Evolutionary conservation across 768 basidiomycete genomes (phyloP).

Genomic region (Auricularia sp.): DNA sequence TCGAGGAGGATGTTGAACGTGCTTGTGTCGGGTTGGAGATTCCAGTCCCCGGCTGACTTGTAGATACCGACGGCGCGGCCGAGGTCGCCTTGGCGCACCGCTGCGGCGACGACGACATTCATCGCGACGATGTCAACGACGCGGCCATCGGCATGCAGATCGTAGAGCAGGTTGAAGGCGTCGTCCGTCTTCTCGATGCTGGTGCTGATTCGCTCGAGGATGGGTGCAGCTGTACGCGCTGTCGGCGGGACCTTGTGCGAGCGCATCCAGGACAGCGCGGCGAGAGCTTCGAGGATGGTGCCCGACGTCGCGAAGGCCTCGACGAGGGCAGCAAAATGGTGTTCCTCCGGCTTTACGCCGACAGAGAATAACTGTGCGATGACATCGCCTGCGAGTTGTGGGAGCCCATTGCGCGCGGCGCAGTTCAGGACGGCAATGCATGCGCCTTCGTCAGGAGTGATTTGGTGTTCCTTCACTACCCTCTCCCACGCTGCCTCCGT

Average conservation of each 20-base stretch:
- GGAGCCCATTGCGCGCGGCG: conserved; percentile 62
- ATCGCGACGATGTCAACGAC: conserved; percentile 48
- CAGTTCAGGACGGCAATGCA: conserved; percentile 61
- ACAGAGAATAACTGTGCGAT: conserved; percentile 44
- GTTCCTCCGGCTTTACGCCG: conserved; percentile 45
- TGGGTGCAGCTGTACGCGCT: conserved; percentile 41
- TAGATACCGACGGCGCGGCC: conserved; percentile 74
- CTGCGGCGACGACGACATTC: conserved; percentile 58
- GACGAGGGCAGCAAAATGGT: conserved; percentile 70
- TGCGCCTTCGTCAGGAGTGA: conserved; percentile 66
- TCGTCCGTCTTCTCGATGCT: conserved; percentile 43
- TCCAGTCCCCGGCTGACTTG: conserved; percentile 48
- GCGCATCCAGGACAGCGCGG: conserved; percentile 51
- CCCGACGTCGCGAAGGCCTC: conserved; percentile 57
- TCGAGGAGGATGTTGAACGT: conserved; percentile 63
- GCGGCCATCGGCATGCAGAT: conserved; percentile 43
- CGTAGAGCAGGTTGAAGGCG: conserved; percentile 54
- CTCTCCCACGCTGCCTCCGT: conserved; percentile 53
- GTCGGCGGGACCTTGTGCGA: conserved; percentile 39
- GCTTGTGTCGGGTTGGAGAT: conserved; percentile 44
- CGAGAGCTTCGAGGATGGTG: conserved; percentile 54
- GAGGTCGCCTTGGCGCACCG: conserved; percentile 51
- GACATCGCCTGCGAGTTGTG: conserved; percentile 58
- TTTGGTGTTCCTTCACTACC: conserved; percentile 38
- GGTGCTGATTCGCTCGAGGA: conserved; percentile 41